Percentiles rank a stretch among this genome's conserved stretches.
Conservation (phyloP, 768 basidiomycete species). For the Coprinellus aureogranulatus region DNA sequence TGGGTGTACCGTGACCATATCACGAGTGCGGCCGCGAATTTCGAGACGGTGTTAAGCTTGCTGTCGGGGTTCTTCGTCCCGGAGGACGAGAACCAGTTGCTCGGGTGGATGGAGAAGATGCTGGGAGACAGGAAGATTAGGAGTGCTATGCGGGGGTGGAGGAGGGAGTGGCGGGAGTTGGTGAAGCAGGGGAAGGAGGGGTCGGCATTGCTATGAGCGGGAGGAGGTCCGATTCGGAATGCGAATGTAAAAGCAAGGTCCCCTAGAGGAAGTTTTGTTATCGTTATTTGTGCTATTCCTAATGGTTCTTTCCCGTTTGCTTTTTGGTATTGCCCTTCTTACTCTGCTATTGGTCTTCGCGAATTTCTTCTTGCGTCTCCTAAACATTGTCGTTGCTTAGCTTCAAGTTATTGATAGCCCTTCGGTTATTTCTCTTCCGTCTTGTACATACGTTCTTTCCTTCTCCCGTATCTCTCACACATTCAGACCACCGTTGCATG, state of each 20-base stretch:
- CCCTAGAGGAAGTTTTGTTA: not conserved
- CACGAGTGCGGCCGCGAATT: slow-evolving; percentile 71
- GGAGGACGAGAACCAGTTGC: slow-evolving; percentile 79
- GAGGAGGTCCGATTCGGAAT: not conserved
- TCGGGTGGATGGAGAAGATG: slow-evolving; percentile 75
- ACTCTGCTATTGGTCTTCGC: no score
- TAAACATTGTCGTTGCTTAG: no score
- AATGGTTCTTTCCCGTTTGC: not conserved
- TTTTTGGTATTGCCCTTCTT: not conserved
- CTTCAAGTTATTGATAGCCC: no score
- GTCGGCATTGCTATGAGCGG: slow-evolving; percentile 51
- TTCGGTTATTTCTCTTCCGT: no score
- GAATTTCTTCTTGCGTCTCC: no score
- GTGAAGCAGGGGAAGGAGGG: slow-evolving; percentile 64
- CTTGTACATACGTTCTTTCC: no score
- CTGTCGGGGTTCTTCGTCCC: slow-evolving; percentile 94
- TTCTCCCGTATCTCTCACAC: no score
- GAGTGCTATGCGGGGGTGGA: slow-evolving; percentile 70
- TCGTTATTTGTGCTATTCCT: slow-evolving; percentile 1
- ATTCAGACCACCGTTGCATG: no score
- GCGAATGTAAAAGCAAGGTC: not conserved
- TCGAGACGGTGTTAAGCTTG: slow-evolving; percentile 89
- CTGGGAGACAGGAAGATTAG: slow-evolving; percentile 64
- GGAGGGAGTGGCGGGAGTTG: slow-evolving; percentile 73
- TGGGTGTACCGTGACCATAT: slow-evolving; percentile 94